These are phyloP conservation scores for Durusdinium trenchii DNA, from an alignment of 73 alveolate genomes.

Conservation along the genomic window DNA sequence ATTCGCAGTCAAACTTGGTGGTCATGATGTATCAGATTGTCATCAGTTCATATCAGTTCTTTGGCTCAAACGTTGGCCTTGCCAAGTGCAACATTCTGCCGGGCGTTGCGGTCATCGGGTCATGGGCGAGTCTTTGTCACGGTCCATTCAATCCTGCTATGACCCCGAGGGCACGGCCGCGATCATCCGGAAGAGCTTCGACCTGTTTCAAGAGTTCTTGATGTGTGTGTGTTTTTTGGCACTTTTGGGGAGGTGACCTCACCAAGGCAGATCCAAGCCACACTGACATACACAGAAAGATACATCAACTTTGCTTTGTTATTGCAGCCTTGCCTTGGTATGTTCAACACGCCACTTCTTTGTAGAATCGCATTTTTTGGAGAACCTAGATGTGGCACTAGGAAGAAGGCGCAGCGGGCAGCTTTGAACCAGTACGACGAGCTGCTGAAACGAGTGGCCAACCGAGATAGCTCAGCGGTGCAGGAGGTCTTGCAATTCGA, in stretches of 20 bases:
- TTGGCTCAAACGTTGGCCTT: too few species aligned
- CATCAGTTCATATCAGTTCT: too few species aligned
- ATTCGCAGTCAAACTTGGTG: too few species aligned
- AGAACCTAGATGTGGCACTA: too few species aligned
- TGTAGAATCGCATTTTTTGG: background rate
- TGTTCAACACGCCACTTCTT: background rate
- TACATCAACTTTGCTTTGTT: background rate
- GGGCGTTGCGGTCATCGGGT: too few species aligned
- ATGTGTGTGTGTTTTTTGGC: too few species aligned
- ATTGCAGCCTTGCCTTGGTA: background rate
- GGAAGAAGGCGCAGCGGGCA: slow-evolving; percentile 75
- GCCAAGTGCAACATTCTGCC: too few species aligned
- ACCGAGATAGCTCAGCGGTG: slow-evolving; percentile 62
- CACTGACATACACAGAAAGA: background rate
- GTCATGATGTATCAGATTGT: too few species aligned
- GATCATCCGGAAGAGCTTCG: slow-evolving; percentile 70
- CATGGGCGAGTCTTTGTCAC: slow-evolving; percentile 93
- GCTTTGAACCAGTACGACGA: slow-evolving; percentile 84
- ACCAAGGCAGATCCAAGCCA: background rate
- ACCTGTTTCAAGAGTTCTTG: background rate
- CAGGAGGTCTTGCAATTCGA: slow-evolving; percentile 90
- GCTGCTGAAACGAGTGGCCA: slow-evolving; percentile 82
- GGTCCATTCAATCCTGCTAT: slow-evolving; percentile 91
- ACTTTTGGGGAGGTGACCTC: too few species aligned
- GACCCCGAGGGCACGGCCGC: slow-evolving; percentile 87